Base-by-base conservation (phyloP, 495 filamentous ascomycete genomes). In the Aspergillus mulundensis region DNA sequence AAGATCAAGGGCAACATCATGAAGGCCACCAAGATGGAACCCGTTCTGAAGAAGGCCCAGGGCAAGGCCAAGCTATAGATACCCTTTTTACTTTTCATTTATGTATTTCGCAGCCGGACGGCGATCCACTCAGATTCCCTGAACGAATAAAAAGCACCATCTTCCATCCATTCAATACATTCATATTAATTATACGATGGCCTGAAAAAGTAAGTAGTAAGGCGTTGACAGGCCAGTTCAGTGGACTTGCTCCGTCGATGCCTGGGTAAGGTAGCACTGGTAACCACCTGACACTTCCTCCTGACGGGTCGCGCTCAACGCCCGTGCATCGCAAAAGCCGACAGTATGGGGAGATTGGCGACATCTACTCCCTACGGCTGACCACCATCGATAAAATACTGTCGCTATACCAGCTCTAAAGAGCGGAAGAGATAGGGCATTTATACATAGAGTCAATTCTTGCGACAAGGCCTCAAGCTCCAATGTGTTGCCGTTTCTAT, bases 1-100 rank as follows among this genome's bases (percentile, higher is more conserved):
- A 98, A 97, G 87, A 84, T 97, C 66, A 95, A 91, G 83, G 94
- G 94, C 46, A 90, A 97, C 72, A 86, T 98, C 46, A 97, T 97
- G 95, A 95, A 95, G 84, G 94, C 94, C 21, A 97, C 94, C 42
- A 96, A 95, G 85, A 86, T 94, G 74, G 90, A 96, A 72, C 90
- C 91, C 50, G 85, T 97, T 67, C 76, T 97, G 58, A 91, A 91
- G 81, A 95, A 91, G 79, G 89, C 91, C 56, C 85, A 87, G 70
- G 82, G 79, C 58, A 91, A 89, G 78, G 84, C 90, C 62, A 96
- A 95, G 79, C 78, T 96, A 74, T 70, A 72, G 64, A 73, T 73
- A 72, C 72, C 70, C 69, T 36, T 14, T 60, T 53, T n/a, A n/a
- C 15, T 56, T 48, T 24, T 50, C 18, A 30, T 21, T 28, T 8